phyloP scores from a whole-genome alignment of 2,329 filamentous ascomycete species.

The Plectosphaerella cucumerina region DNA sequence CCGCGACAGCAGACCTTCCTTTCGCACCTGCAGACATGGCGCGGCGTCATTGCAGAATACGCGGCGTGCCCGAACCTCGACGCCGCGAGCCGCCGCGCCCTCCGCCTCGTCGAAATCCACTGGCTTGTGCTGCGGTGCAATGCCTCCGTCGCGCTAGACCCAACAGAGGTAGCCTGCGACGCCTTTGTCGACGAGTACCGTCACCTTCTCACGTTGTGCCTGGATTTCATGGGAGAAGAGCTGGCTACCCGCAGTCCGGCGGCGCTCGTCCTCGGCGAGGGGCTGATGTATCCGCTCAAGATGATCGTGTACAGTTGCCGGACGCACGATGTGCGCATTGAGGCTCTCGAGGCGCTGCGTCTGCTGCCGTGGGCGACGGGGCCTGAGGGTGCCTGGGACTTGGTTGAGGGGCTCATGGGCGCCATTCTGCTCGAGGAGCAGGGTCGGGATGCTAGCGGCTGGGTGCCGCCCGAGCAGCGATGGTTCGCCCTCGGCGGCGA shows the following conservation, averaged over 20 bases:
- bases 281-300: constrained; percentile 10
- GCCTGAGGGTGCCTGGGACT: constrained; percentile 9
- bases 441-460: constrained; percentile 8
- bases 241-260: constrained; percentile 1
- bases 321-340: constrained; percentile 11
- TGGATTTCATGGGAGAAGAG: constrained; percentile 9
- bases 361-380: constrained; percentile 14
- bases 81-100: neutral
- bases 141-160: constrained; percentile 10
- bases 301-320: constrained; percentile 13
- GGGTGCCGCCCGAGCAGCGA: constrained; percentile 7
- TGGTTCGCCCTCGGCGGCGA: constrained; percentile 12
- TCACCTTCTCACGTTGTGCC: constrained; percentile 4
- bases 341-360: constrained; percentile 6
- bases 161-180: constrained; percentile 12
- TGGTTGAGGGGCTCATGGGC: constrained; percentile 10
- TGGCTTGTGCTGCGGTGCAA: constrained; percentile 6
- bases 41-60: neutral
- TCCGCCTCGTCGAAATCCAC: constrained; percentile 11
- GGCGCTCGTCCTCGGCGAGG: constrained; percentile 9
- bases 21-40: constrained; percentile 6
- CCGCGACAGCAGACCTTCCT: constrained; percentile 1
- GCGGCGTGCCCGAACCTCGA: neutral
- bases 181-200: constrained; percentile 10
- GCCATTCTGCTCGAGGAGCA: constrained; percentile 13